Evolutionary conservation across 148 eudicot genomes (phyloP), one percentile per base, ranked within the genome.

Genomic region (Rhododendron griersonianum): DNA sequence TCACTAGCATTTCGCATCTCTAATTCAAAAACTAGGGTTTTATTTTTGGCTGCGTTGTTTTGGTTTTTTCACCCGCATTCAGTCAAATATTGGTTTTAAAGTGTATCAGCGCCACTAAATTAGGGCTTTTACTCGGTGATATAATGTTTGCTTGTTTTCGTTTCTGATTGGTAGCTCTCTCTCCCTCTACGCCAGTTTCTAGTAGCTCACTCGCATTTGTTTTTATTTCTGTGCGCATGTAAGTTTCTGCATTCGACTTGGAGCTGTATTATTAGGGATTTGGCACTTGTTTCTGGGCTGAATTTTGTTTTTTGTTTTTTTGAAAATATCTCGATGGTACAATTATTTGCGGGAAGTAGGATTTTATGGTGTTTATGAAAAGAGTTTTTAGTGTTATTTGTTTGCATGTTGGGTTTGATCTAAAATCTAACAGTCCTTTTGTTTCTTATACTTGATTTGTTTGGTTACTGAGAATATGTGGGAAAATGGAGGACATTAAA

Each of bases 21-120:
- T 48, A 14, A 33, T 47, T 9, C 6, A 0, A 7, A 19, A 53
- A 53, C 41, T 50, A 81, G 81, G 81, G 81, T 79, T 79, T 79
- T 47, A 11, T 37, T 28, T 69, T 69, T 28, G 47, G 33, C 71
- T 3, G 18, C 11, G 15, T 9, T 7, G 13, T 73, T 21, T 81
- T 53, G 67, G 16, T 69, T 69, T 69, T 65, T 57, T 18, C n/a
- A 81, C 84, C 59, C 73, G 73, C 84, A 81, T 81, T 81, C 30
- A 37, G 33, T 57, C 73, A 15, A 33, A 14, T 71, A 2, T 59
- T 3, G n/a, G 23, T 25, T 11, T 57, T 15, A 0, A 30, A 10
- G 53, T 9, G 50, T 61, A 23, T 59, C 2, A 18, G 59, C 61
- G 45, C 41, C 48, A 8, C n/a, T 37, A 23, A 30, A 57, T n/a